Base-by-base conservation (phyloP, 441 rosid genomes). In the Pelargonium citronellum region DNA sequence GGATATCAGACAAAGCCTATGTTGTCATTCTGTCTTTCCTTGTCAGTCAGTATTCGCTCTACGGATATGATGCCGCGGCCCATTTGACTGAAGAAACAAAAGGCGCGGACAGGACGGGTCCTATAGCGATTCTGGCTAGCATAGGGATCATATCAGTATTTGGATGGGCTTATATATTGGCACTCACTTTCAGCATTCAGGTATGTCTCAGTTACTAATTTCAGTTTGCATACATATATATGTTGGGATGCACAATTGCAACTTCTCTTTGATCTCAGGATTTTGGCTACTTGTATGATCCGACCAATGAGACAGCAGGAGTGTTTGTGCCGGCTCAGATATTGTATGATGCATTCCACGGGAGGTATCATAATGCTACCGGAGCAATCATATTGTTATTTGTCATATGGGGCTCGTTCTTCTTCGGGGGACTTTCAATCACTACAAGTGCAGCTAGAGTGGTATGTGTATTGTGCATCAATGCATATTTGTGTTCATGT, bases 41-140 rank as follows among this genome's bases (percentile, higher is more conserved):
- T 1, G 81, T 88, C 6, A 88, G 92, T 60, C 81, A 86, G 46
- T 88, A 88, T 70, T 88, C 81, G 2, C 67, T 88, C 1, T 88
- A 86, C 16, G 90, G 92, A 58, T 88, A 88, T 22, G 90, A 88
- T 72, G 78, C 92, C 4, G 90, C 90, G 3, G 92, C 92, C 7
- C 90, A 86, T 77, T 67, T 88, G 20, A 88, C 92, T 2, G 89
- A 88, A 68, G 92, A 88, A 81, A 88, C 92, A 34, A 88, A 80
- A 75, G 87, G 83, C 12, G 89, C 90, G 6, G 90, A 86, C 67
- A 83, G 44, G 77, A 80, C 71, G 73, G 92, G 92, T 58, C 92
- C 92, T 19, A 76, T 80, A 16, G 87, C 87, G 4, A 88, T 88
- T 49, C 90, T 86, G 20, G 79, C 87, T 20, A 86, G 87, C 73